Evolutionary conservation across 1,284 basidiomycete species (phyloP).

Genomic region (Pseudozyma pruni): DNA sequence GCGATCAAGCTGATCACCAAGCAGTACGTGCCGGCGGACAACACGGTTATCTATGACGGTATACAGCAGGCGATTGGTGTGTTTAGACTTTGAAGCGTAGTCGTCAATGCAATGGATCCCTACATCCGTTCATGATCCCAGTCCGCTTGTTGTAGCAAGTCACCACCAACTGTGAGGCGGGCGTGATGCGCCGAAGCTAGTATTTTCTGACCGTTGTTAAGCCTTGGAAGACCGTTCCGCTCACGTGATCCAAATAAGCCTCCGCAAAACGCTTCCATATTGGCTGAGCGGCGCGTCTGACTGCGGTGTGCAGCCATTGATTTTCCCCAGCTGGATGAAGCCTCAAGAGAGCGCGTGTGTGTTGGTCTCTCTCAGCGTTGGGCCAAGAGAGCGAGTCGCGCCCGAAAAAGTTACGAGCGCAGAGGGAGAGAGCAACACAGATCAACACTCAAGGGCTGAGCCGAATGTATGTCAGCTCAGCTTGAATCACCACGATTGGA

Average conservation of each 20-base stretch:
- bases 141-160: no score
- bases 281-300: constrained; percentile 4
- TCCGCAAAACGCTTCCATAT: no score
- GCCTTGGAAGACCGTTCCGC: background rate
- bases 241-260: constrained; percentile 9
- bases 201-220: background rate
- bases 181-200: background rate
- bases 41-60: constrained; percentile 86
- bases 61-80: constrained; percentile 72
- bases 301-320: background rate
- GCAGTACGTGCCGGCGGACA: constrained; percentile 92
- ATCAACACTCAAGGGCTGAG: constrained; percentile 13
- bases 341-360: constrained; percentile 3
- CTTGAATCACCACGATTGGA: background rate
- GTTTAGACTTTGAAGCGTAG: constrained; percentile 44
- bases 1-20: constrained; percentile 96
- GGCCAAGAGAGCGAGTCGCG: background rate
- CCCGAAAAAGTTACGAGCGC: background rate
- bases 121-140: no score
- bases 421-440: background rate
- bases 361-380: background rate
- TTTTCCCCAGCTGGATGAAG: background rate
- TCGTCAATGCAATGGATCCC: background rate
- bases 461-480: constrained; percentile 6
- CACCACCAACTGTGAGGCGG: no score